A percentile compares a stretch with the other conserved stretches of the same genome.
These are phyloP conservation scores for Cichorium intybus DNA, from an alignment of 140 eudicot genomes.

Conservation along the genomic window DNA sequence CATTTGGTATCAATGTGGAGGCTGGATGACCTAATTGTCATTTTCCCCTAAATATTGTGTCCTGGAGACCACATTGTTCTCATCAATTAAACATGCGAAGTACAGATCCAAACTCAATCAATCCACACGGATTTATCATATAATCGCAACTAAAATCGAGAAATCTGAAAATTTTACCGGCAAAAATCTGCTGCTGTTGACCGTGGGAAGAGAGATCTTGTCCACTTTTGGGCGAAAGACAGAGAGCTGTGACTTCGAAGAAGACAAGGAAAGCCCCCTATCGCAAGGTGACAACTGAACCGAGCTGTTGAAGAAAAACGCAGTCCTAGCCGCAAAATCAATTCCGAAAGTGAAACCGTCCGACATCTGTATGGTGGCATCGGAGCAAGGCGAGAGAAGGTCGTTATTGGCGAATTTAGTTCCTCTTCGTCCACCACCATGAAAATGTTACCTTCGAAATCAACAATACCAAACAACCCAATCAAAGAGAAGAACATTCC, in stretches of 20 bases:
- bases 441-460: too few relatives aligned
- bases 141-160: background rate
- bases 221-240: slow-evolving; percentile 93
- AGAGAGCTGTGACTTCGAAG: slow-evolving; percentile 51
- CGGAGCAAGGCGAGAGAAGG: slow-evolving; percentile 79
- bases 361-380: slow-evolving; percentile 51
- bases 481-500: too few relatives aligned
- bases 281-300: slow-evolving; percentile 87
- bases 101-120: slow-evolving; percentile 18
- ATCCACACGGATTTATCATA: slow-evolving; percentile 1
- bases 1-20: background rate
- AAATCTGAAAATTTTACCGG: slow-evolving; percentile 46
- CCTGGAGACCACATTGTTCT: slow-evolving; percentile 11
- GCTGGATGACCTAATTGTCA: background rate
- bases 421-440: too few relatives aligned
- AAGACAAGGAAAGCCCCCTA: slow-evolving; percentile 46
- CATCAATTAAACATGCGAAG: background rate
- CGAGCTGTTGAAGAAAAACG: slow-evolving; percentile 57
- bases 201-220: slow-evolving; percentile 91
- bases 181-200: slow-evolving; percentile 53
- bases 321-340: slow-evolving; percentile 44
- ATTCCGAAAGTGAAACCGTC: slow-evolving; percentile 95
- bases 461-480: too few relatives aligned
- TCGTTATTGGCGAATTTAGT: slow-evolving; percentile 64
- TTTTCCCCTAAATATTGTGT: slow-evolving; percentile 11